Evolutionary conservation across 257 asterid species (phyloP).

Genomic region (Jacaranda copaia): DNA sequence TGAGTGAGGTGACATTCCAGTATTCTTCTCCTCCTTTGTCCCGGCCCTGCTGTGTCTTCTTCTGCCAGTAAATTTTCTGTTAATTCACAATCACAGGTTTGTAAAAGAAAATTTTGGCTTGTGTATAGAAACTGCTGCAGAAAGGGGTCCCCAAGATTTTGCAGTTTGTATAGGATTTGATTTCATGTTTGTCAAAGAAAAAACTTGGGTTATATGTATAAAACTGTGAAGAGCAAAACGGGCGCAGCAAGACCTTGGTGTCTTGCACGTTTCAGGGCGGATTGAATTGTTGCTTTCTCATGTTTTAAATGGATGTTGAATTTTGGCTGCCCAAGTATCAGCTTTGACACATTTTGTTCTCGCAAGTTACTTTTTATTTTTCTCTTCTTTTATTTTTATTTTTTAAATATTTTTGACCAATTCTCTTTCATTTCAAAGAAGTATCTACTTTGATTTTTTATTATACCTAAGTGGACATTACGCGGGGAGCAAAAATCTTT

Average conservation of each 20-base stretch:
- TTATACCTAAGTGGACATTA: too few relatives aligned
- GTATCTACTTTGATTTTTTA: too few relatives aligned
- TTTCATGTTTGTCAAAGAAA: slow-evolving; percentile 29
- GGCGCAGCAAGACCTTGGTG: slow-evolving; percentile 15
- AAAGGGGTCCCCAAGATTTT: slow-evolving; percentile 29
- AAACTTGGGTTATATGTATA: slow-evolving; percentile 5
- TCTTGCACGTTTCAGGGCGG: slow-evolving; percentile 23
- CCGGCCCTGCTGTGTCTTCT: background rate
- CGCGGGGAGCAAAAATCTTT: too few relatives aligned
- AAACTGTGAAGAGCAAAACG: slow-evolving; percentile 2
- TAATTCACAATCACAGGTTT: slow-evolving; percentile 32
- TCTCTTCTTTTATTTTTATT: too few relatives aligned
- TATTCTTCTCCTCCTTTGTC: background rate
- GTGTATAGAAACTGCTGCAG: slow-evolving; percentile 42
- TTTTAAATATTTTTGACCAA: too few relatives aligned
- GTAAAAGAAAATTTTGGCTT: slow-evolving; percentile 40
- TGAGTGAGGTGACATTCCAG: slow-evolving; percentile 14
- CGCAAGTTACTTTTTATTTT: too few relatives aligned
- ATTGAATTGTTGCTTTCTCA: background rate
- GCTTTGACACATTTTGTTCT: too few relatives aligned
- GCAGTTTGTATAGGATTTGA: slow-evolving; percentile 40
- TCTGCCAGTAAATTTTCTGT: slow-evolving; percentile 14
- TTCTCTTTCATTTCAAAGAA: too few relatives aligned
- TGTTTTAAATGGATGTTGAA: background rate
- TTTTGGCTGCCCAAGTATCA: background rate